Conservation (phyloP, 495 filamentous ascomycete species). For the Lasiosphaeria ovina region DNA sequence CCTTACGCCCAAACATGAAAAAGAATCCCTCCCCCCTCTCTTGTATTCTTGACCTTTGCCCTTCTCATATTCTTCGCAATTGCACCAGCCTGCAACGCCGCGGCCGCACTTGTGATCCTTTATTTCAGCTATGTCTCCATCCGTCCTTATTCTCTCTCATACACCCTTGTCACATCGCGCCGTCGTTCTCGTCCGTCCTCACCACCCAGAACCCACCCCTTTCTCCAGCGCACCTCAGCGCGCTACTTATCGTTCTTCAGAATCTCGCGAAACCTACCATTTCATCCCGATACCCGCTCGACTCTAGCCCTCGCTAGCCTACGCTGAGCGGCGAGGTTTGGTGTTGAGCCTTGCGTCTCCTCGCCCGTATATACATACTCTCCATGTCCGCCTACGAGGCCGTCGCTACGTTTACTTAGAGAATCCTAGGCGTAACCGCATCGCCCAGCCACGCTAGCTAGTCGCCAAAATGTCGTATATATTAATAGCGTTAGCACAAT, state of each 20-base stretch:
- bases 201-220: slow-evolving; percentile 6
- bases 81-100: slow-evolving; percentile 8
- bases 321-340: slow-evolving; percentile 8
- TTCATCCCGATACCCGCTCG: slow-evolving; percentile 7
- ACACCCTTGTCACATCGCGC: slow-evolving; percentile 4
- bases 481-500: slow-evolving; percentile 1
- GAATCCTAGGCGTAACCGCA: slow-evolving; percentile 6
- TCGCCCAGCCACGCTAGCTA: slow-evolving; percentile 5
- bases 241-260: slow-evolving; percentile 5
- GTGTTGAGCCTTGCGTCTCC: background rate
- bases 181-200: slow-evolving; percentile 6
- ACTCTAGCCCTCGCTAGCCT: slow-evolving; percentile 6
- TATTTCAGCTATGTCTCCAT: slow-evolving; percentile 6
- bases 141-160: slow-evolving; percentile 6
- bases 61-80: slow-evolving; percentile 1
- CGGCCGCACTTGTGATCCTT: slow-evolving; percentile 9
- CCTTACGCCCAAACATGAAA: background rate
- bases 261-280: slow-evolving; percentile 3
- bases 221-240: slow-evolving; percentile 6
- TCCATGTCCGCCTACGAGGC: slow-evolving; percentile 1
- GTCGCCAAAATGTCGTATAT: slow-evolving; percentile 5
- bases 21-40: slow-evolving; percentile 6
- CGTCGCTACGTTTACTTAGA: slow-evolving; percentile 4
- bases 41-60: slow-evolving; percentile 9
- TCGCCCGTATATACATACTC: background rate